These are phyloP conservation scores for Fusarium xylarioides DNA, from an alignment of 2,329 filamentous ascomycete species.

Conservation along the genomic window DNA sequence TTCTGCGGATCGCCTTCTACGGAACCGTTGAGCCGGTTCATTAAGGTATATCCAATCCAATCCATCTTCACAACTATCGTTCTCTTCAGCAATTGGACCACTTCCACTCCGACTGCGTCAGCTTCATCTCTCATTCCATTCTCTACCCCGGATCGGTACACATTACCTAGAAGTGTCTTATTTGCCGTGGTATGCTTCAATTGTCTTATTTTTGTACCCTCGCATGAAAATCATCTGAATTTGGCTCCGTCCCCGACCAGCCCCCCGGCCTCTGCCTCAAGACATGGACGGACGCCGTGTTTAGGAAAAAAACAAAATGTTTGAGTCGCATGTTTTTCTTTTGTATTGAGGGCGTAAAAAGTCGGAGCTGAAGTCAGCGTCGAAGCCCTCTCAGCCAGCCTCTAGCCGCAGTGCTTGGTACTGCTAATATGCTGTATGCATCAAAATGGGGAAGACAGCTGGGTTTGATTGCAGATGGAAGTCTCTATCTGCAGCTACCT, in stretches of 20 bases:
- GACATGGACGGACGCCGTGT: conserved; percentile 16
- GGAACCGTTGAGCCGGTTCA: conserved; percentile 23
- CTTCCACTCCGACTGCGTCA: conserved; percentile 16
- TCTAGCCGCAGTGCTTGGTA: conserved; percentile 1
- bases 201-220: conserved; percentile 32
- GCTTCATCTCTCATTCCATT: conserved; percentile 36
- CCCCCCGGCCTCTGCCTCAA: conserved; percentile 28
- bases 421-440: conserved; percentile 10
- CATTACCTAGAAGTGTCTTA: conserved; percentile 39
- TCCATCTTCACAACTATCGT: neutral
- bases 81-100: conserved; percentile 18
- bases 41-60: conserved; percentile 3
- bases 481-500: conserved; percentile 14
- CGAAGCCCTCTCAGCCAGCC: conserved; percentile 10
- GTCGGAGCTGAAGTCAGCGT: conserved; percentile 37
- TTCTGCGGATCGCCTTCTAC: conserved; percentile 10
- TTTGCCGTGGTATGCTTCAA: conserved; percentile 41
- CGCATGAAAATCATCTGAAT: conserved; percentile 37
- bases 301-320: neutral
- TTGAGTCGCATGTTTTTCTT: conserved; percentile 29
- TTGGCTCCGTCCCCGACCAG: conserved; percentile 27
- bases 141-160: conserved; percentile 32
- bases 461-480: conserved; percentile 10
- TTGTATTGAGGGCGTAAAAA: neutral
- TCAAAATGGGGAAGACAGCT: neutral